Percentiles rank a stretch among this genome's conserved stretches.
Evolutionary conservation across 139 green algal genomes (phyloP).

Genomic region (Chlorella sp.): DNA sequence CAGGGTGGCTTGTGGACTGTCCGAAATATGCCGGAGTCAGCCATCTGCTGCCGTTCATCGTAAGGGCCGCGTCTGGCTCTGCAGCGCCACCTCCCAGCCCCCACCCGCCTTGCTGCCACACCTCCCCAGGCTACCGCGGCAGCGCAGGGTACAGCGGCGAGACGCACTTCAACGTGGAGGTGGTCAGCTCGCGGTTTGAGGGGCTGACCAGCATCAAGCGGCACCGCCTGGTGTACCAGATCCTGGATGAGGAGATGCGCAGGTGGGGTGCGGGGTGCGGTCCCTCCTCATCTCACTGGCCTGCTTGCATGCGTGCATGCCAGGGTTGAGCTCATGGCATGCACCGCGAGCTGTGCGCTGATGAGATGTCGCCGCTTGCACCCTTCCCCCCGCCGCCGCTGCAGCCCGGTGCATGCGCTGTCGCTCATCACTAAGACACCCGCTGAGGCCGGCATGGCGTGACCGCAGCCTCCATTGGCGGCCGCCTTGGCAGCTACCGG

Average conservation of each 20-base stretch:
- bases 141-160: slow-evolving; percentile 44
- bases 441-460: slow-evolving; percentile 45
- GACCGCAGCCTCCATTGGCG: too few relatives aligned
- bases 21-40: too few relatives aligned
- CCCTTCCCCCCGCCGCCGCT: too few relatives aligned
- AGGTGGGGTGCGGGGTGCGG: neutral
- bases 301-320: too few relatives aligned
- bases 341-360: slow-evolving; percentile 50
- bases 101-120: too few relatives aligned
- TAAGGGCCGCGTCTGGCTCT: too few relatives aligned
- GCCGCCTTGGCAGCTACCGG: too few relatives aligned
- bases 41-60: too few relatives aligned
- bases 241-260: slow-evolving; percentile 68
- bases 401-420: slow-evolving; percentile 65
- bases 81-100: too few relatives aligned
- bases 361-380: too few relatives aligned
- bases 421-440: slow-evolving; percentile 68
- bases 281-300: too few relatives aligned
- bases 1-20: neutral
- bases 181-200: slow-evolving; percentile 69
- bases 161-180: slow-evolving; percentile 68
- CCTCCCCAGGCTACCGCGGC: slow-evolving; percentile 26
- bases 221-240: slow-evolving; percentile 67
- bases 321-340: too few relatives aligned
- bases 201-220: slow-evolving; percentile 70